Evolutionary conservation across 352 stramenopile genomes (phyloP).

Genomic region (Phytophthora brassicae): DNA sequence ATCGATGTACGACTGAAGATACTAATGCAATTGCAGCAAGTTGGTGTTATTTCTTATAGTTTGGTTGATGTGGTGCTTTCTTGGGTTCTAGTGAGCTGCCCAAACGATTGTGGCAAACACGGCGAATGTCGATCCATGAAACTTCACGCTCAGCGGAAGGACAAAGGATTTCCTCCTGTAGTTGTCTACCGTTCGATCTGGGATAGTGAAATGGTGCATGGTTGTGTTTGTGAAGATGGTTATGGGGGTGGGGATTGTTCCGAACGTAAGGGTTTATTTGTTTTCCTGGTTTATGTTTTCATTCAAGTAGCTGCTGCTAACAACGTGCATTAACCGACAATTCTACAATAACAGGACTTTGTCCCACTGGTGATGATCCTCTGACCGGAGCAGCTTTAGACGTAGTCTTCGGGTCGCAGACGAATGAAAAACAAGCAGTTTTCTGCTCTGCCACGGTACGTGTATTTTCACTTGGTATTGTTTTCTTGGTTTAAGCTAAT

Average conservation of each 20-base stretch:
- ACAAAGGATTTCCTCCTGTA: slow-evolving; percentile 47
- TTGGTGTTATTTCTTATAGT: neutral
- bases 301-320: neutral
- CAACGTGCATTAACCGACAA: neutral
- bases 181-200: slow-evolving; percentile 65
- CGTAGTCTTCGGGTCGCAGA: slow-evolving; percentile 66
- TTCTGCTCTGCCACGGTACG: slow-evolving; percentile 65
- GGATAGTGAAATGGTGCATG: slow-evolving; percentile 89
- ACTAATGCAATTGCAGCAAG: neutral
- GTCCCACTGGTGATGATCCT: slow-evolving; percentile 64
- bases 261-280: slow-evolving; percentile 41
- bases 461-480: neutral
- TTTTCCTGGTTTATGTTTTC: neutral
- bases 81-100: slow-evolving; percentile 53
- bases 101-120: slow-evolving; percentile 59
- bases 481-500: neutral
- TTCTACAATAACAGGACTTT: slow-evolving; percentile 36
- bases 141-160: slow-evolving; percentile 60
- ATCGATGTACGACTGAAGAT: slow-evolving; percentile 52
- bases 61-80: neutral
- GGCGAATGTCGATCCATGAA: slow-evolving; percentile 78
- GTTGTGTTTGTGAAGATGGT: slow-evolving; percentile 86
- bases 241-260: slow-evolving; percentile 89
- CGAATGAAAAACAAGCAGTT: slow-evolving; percentile 83
- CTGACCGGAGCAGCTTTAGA: slow-evolving; percentile 69